Evolutionary conservation across 1,284 basidiomycete species (phyloP).

Genomic region (Cutaneotrichosporon arboriforme): DNA sequence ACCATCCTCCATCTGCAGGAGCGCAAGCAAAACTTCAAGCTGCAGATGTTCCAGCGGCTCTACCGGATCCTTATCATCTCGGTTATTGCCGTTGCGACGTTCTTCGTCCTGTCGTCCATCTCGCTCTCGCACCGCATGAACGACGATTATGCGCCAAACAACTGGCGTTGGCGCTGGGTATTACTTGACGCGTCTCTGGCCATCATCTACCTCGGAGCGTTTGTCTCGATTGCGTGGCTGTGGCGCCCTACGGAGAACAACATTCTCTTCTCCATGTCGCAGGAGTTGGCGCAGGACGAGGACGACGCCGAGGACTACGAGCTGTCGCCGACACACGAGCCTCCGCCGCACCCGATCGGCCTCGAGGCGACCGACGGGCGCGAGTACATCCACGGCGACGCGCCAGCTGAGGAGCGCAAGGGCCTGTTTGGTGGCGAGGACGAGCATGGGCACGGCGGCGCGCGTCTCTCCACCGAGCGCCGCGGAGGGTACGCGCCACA

Average conservation of each 20-base stretch:
- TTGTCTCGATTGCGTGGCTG: slow-evolving; percentile 75
- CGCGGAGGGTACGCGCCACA: slow-evolving; percentile 31
- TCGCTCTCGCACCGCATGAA: slow-evolving; percentile 84
- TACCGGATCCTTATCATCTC: slow-evolving; percentile 82
- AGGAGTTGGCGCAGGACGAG: slow-evolving; percentile 63
- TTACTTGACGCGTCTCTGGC: slow-evolving; percentile 92
- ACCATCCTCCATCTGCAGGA: slow-evolving; percentile 77
- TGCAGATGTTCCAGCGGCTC: slow-evolving; percentile 77
- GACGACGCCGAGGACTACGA: slow-evolving; percentile 90
- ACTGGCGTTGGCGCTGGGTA: slow-evolving; percentile 95
- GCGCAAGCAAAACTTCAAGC: slow-evolving; percentile 80
- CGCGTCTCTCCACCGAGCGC: not conserved
- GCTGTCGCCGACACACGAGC: slow-evolving; percentile 60
- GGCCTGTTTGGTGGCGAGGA: not conserved
- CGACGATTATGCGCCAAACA: slow-evolving; percentile 87
- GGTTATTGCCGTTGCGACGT: slow-evolving; percentile 74
- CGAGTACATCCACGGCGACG: slow-evolving; percentile 4
- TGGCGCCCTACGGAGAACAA: slow-evolving; percentile 94
- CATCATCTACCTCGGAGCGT: slow-evolving; percentile 74
- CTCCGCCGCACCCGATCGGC: not conserved
- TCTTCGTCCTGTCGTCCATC: slow-evolving; percentile 88
- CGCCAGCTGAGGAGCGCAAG: slow-evolving; percentile 1
- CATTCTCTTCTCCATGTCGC: slow-evolving; percentile 62
- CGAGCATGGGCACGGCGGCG: slow-evolving; percentile 10
- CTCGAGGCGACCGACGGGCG: slow-evolving; percentile 10